Percentiles rank a stretch among this genome's conserved stretches.
phyloP scores from a whole-genome alignment of 2,329 filamentous ascomycete genomes.

The Fusarium albidum region DNA sequence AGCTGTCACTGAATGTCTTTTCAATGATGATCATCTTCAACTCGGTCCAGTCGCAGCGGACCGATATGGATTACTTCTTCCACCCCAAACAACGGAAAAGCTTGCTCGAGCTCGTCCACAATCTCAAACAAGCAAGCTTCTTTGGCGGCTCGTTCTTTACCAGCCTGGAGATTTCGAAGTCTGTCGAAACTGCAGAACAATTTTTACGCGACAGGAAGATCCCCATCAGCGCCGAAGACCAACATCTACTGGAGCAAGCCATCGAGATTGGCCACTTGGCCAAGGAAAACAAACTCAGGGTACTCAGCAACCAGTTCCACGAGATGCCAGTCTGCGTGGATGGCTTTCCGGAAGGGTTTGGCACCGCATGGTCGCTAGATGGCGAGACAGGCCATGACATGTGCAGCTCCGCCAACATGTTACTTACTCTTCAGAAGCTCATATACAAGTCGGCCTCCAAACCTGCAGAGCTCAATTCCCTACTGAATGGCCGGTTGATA shows the following conservation, averaged over 20 bases:
- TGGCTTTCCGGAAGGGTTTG: slow-evolving; percentile 69
- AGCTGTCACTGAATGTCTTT: slow-evolving; percentile 83
- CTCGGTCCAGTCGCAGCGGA: slow-evolving; percentile 85
- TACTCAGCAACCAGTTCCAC: slow-evolving; percentile 72
- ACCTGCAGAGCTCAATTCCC: slow-evolving; percentile 53
- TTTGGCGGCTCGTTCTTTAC: slow-evolving; percentile 83
- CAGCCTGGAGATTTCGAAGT: slow-evolving; percentile 65
- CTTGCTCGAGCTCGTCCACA: slow-evolving; percentile 74
- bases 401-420: slow-evolving; percentile 59
- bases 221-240: slow-evolving; percentile 68
- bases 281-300: slow-evolving; percentile 68
- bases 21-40: slow-evolving; percentile 86
- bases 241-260: slow-evolving; percentile 66
- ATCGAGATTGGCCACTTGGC: slow-evolving; percentile 71
- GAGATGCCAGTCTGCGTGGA: slow-evolving; percentile 80
- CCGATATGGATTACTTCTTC: slow-evolving; percentile 88
- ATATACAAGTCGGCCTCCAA: slow-evolving; percentile 56
- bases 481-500: slow-evolving; percentile 57
- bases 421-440: slow-evolving; percentile 61
- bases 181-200: slow-evolving; percentile 70
- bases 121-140: slow-evolving; percentile 84
- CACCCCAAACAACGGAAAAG: slow-evolving; percentile 75
- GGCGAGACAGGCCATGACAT: slow-evolving; percentile 56
- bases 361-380: slow-evolving; percentile 74
- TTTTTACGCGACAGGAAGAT: slow-evolving; percentile 73